Evolutionary conservation across 352 stramenopile genomes (phyloP).

Genomic region (Globisporangium echinulatum): DNA sequence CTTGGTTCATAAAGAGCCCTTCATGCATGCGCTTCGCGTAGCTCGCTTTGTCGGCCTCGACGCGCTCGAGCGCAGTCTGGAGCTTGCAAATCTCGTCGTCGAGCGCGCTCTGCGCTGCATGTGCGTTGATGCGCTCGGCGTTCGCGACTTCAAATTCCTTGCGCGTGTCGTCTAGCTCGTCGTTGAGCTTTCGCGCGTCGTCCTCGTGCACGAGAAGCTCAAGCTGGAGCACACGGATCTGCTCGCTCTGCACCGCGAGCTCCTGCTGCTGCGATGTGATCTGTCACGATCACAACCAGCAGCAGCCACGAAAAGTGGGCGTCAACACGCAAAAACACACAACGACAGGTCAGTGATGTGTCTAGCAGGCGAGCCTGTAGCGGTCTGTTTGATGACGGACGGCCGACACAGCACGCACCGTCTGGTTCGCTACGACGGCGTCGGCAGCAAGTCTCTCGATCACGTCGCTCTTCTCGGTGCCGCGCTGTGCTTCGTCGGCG

Average conservation of each 20-base stretch:
- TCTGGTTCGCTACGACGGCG: conserved; percentile 24
- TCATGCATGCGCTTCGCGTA: conserved; percentile 67
- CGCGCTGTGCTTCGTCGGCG: conserved; percentile 26
- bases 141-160: conserved; percentile 66
- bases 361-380: no score
- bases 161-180: conserved; percentile 44
- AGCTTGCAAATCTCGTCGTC: conserved; percentile 65
- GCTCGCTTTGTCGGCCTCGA: conserved; percentile 53
- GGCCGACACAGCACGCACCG: conserved; percentile 12
- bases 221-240: conserved; percentile 51
- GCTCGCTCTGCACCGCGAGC: conserved; percentile 27
- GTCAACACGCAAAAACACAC: not conserved
- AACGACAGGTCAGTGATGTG: conserved; percentile 25
- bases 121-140: conserved; percentile 52
- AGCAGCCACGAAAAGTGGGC: not conserved
- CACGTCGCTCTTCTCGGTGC: conserved; percentile 36
- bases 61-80: conserved; percentile 35
- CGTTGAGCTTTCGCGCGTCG: conserved; percentile 50
- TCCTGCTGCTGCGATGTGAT: conserved; percentile 34
- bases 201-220: conserved; percentile 72
- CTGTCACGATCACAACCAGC: conserved; percentile 7
- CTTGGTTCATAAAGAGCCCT: conserved; percentile 72
- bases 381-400: no score
- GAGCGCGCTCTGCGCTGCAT: conserved; percentile 48
- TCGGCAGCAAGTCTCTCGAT: conserved; percentile 44